phyloP scores from a whole-genome alignment of 2,329 filamentous ascomycete species.

The Aureobasidium melanogenum region DNA sequence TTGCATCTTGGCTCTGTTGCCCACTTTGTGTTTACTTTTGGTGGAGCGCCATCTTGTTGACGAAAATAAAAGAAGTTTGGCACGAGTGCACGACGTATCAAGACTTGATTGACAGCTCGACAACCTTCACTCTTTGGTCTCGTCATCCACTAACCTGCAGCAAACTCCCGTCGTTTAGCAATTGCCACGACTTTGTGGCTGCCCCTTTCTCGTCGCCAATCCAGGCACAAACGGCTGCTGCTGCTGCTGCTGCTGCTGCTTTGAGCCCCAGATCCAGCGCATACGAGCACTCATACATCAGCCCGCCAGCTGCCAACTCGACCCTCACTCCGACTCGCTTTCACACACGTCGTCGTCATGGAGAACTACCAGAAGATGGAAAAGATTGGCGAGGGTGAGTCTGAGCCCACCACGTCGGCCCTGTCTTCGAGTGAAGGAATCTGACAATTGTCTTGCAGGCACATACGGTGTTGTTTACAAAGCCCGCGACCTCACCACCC shows the following conservation, averaged over 20 bases:
- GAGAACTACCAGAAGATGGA: constrained; percentile 96
- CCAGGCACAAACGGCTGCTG: neutral
- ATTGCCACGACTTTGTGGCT: neutral
- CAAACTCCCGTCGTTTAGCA: neutral
- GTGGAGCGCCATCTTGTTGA: constrained; percentile 6
- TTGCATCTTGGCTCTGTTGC: constrained; percentile 9
- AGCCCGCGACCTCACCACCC: constrained; percentile 72
- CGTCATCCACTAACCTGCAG: neutral
- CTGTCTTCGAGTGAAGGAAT: neutral
- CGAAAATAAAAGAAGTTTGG: constrained; percentile 2
- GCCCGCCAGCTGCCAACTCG: neutral
- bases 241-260: neutral
- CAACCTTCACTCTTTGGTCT: neutral
- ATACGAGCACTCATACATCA: neutral
- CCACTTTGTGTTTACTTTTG: constrained; percentile 9
- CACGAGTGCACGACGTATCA: neutral
- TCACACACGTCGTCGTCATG: constrained; percentile 43
- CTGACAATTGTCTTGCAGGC: constrained; percentile 43
- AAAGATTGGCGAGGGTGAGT: constrained; percentile 87
- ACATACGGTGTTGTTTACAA: constrained; percentile 96
- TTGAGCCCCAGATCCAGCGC: neutral
- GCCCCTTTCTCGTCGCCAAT: neutral
- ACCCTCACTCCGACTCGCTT: neutral
- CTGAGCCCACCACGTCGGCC: neutral
- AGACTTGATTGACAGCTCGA: neutral